Conservation (phyloP, 1,284 basidiomycete species). For the Trichosporon sp. region DNA sequence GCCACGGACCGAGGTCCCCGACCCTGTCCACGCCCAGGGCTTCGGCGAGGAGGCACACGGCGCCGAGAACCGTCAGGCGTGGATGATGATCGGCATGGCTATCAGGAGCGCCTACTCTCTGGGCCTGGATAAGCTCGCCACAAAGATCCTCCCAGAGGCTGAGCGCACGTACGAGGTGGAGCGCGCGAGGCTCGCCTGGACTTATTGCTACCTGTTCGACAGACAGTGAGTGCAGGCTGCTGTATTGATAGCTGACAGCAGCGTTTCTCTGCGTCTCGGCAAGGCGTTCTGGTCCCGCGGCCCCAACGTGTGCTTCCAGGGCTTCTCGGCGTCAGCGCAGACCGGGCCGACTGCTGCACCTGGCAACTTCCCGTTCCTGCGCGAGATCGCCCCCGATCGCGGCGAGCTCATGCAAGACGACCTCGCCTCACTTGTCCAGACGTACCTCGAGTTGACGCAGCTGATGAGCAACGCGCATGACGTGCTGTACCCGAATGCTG, state of each 20-base stretch:
- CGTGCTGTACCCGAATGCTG: conserved; percentile 46
- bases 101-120: conserved; percentile 45
- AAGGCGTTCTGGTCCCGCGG: conserved; percentile 51
- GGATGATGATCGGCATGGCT: conserved; percentile 47
- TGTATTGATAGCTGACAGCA: conserved; percentile 14
- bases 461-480: conserved; percentile 49
- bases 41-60: conserved; percentile 41
- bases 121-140: conserved; percentile 44
- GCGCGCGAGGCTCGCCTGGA: conserved; percentile 46
- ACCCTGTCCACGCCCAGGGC: conserved; percentile 31
- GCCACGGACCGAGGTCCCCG: conserved; percentile 12
- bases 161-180: conserved; percentile 42
- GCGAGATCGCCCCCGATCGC: conserved; percentile 26
- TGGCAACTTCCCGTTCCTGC: conserved; percentile 45
- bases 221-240: conserved; percentile 32
- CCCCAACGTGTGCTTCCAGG: conserved; percentile 47
- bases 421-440: conserved; percentile 44
- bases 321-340: conserved; percentile 44
- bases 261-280: conserved; percentile 45
- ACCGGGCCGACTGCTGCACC: conserved; percentile 44
- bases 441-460: conserved; percentile 48
- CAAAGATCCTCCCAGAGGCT: conserved; percentile 33
- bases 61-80: conserved; percentile 46
- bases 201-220: conserved; percentile 50
- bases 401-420: conserved; percentile 34